Percentiles rank a stretch among this genome's conserved stretches.
Evolutionary conservation across 2,329 filamentous ascomycete species (phyloP).

Genomic region (Fusarium sp.): DNA sequence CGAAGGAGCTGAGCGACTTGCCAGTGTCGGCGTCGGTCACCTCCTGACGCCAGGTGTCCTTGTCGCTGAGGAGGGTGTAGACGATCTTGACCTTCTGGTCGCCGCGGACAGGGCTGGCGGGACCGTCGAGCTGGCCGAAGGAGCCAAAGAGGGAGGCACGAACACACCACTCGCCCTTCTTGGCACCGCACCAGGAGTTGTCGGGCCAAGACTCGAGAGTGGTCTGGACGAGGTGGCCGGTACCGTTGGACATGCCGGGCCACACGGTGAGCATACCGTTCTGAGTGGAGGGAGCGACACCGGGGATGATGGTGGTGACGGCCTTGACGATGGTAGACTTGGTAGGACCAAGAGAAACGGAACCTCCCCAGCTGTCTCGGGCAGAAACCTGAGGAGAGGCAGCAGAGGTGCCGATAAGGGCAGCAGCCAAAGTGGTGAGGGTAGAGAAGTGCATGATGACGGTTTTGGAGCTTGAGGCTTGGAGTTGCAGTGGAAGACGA

Average conservation of each 20-base stretch:
- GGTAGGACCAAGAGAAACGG: constrained; percentile 34
- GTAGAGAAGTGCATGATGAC: constrained; percentile 21
- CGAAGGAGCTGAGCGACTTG: constrained; percentile 20
- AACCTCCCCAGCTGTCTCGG: constrained; percentile 30
- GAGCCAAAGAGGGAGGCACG: constrained; percentile 34
- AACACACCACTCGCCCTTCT: constrained; percentile 31
- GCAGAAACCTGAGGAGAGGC: constrained; percentile 9
- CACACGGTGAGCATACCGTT: constrained; percentile 30
- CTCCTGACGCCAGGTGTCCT: constrained; percentile 34
- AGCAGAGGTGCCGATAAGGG: constrained; percentile 15
- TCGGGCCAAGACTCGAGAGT: constrained; percentile 35
- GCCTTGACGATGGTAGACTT: constrained; percentile 37
- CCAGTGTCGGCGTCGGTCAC: constrained; percentile 34
- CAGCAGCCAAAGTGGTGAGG: constrained; percentile 23
- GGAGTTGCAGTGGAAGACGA: neutral
- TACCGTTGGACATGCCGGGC: constrained; percentile 39
- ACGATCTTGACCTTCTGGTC: constrained; percentile 36
- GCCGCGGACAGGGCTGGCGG: constrained; percentile 18
- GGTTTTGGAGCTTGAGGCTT: neutral
- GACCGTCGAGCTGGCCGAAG: constrained; percentile 33
- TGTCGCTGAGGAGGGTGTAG: constrained; percentile 32
- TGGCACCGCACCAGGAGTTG: constrained; percentile 36
- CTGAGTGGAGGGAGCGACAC: constrained; percentile 22
- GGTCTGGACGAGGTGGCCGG: constrained; percentile 33
- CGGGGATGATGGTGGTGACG: constrained; percentile 34